These are phyloP conservation scores for Lycium barbarum DNA, from an alignment of 257 asterid species.

Conservation along the genomic window DNA sequence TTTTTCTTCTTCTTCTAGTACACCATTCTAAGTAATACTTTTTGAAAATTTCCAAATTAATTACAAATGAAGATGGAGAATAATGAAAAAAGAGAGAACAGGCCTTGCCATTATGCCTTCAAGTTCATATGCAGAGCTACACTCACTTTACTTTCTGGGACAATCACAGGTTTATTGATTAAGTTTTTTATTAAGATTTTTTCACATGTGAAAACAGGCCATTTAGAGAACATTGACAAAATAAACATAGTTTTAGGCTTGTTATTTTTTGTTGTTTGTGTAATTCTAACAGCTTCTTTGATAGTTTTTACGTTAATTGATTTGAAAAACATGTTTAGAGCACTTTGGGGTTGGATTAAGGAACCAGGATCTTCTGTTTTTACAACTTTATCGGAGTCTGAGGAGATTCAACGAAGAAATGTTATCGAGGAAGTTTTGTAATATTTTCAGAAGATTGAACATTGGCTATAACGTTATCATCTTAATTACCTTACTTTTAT, in stretches of 20 bases:
- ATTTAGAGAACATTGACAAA: not conserved
- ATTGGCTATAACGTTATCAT: not conserved
- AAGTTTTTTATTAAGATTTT: not conserved
- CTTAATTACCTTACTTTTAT: not conserved
- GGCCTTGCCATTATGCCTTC: not conserved
- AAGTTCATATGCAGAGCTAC: constrained; percentile 13
- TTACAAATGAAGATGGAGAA: not conserved
- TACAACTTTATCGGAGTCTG: not conserved
- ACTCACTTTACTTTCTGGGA: not conserved
- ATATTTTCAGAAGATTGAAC: not conserved
- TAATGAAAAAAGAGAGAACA: not conserved
- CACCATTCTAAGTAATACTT: no score
- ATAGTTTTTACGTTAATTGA: not conserved
- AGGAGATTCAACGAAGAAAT: not conserved
- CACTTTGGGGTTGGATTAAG: not conserved
- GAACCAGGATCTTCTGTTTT: not conserved
- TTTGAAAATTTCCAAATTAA: not conserved
- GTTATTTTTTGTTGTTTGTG: not conserved
- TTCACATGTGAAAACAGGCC: not conserved
- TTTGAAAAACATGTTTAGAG: constrained; percentile 4
- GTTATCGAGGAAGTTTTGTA: not conserved
- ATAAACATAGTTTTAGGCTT: not conserved
- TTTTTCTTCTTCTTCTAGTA: not conserved
- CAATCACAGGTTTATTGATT: constrained; percentile 1
- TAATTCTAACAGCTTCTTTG: not conserved